A percentile compares a stretch with the other conserved stretches of the same genome.
Conservation (phyloP, 2,329 filamentous ascomycete genomes). For the Neofusicoccum kwambonambiense region DNA sequence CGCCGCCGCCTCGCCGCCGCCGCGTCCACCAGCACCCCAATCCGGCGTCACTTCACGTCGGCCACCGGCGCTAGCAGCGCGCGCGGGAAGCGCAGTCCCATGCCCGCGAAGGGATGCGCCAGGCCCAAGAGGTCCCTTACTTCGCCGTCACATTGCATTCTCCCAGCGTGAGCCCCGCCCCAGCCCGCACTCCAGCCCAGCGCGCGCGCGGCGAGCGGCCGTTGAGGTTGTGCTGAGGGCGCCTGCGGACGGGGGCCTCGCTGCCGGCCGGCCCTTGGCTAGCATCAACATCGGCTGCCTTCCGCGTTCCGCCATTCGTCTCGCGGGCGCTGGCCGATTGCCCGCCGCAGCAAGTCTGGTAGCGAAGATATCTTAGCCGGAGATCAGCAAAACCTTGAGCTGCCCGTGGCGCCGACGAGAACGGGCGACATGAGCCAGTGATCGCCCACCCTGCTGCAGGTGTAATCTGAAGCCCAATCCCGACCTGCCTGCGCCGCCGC, state of each 20-base stretch:
- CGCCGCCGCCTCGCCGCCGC: not conserved
- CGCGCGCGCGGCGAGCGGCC: not conserved
- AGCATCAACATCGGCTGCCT: slow-evolving; percentile 2
- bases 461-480: not conserved
- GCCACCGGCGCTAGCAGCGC: slow-evolving; percentile 7
- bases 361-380: slow-evolving; percentile 16
- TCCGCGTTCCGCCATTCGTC: slow-evolving; percentile 13
- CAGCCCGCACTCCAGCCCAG: not conserved
- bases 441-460: slow-evolving; percentile 5
- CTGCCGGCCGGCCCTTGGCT: not conserved
- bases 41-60: not conserved
- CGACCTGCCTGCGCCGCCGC: not conserved
- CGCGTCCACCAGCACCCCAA: not conserved
- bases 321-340: not conserved
- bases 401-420: slow-evolving; percentile 10
- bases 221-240: slow-evolving; percentile 4
- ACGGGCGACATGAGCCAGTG: slow-evolving; percentile 13
- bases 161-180: slow-evolving; percentile 1
- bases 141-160: slow-evolving; percentile 14
- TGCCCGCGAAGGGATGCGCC: slow-evolving; percentile 15
- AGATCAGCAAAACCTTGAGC: slow-evolving; percentile 17
- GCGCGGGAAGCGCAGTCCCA: slow-evolving; percentile 3
- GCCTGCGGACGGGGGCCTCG: not conserved
- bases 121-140: slow-evolving; percentile 15
- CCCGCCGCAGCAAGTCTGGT: slow-evolving; percentile 11